phyloP scores from a whole-genome alignment of 2,329 filamentous ascomycete genomes.

The Chalaropsis ovoidea region DNA sequence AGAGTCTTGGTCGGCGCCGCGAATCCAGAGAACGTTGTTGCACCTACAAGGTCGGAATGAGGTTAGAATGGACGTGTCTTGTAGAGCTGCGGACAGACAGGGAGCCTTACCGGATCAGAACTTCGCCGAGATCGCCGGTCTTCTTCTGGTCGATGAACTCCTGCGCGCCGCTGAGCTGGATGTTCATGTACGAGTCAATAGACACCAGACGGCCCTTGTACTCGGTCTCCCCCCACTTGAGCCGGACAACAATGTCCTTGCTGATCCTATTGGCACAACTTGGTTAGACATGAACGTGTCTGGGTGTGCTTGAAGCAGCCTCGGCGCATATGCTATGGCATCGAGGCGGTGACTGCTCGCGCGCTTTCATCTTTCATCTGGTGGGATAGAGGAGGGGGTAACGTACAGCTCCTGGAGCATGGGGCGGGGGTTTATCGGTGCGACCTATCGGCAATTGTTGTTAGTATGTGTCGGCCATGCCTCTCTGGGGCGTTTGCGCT shows the following conservation, averaged over 20 bases:
- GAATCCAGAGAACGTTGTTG: slow-evolving; percentile 96
- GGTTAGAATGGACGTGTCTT: slow-evolving; percentile 9
- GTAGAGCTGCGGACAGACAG: not conserved
- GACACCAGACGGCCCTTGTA: slow-evolving; percentile 90
- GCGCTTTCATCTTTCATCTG: not conserved
- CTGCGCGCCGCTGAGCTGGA: slow-evolving; percentile 81
- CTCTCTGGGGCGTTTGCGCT: too few relatives aligned
- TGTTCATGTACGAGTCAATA: slow-evolving; percentile 98
- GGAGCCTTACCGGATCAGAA: slow-evolving; percentile 66
- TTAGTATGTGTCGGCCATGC: not conserved
- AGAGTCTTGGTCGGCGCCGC: slow-evolving; percentile 42
- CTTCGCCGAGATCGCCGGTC: slow-evolving; percentile 75
- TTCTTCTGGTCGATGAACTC: slow-evolving; percentile 85
- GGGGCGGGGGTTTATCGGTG: slow-evolving; percentile 91
- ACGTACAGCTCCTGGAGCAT: slow-evolving; percentile 86
- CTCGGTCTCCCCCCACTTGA: slow-evolving; percentile 97
- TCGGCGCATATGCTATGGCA: slow-evolving; percentile 3
- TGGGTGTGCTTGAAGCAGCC: slow-evolving; percentile 16
- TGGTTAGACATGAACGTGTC: not conserved
- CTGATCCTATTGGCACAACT: slow-evolving; percentile 53
- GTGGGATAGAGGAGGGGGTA: not conserved
- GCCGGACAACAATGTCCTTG: slow-evolving; percentile 77
- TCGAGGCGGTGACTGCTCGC: not conserved
- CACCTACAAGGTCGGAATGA: slow-evolving; percentile 45
- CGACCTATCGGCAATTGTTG: slow-evolving; percentile 42